Base-by-base conservation (phyloP, 306 rosid species). In the Oemleria cerasiformis region DNA sequence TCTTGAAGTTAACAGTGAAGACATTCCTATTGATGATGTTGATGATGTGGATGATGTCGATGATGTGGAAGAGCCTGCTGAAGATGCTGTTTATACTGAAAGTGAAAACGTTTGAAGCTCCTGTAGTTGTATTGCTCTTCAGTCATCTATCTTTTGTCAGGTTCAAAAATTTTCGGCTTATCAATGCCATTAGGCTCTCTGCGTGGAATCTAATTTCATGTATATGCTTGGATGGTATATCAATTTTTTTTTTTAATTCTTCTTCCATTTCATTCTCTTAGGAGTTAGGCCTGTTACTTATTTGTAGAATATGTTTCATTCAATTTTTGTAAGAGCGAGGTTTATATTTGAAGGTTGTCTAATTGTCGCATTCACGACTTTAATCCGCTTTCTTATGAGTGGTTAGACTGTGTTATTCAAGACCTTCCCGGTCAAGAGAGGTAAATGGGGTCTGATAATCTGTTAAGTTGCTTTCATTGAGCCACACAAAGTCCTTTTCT, bases 21-120 rank as follows among this genome's bases (percentile, higher is more conserved):
- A 91, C 77, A 93, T 90, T 79, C 92, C 96, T 45, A 81, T 90
- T 69, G 94, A 93, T 65, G 94, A 90, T 73, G 85, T 66, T 54
- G 94, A 93, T 69, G 62, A 57, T 14, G 14, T 57, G n/a, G 62
- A 53, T 0, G 36, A 30, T 25, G 30, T 25, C 30, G 1, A 44
- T 10, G 96, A 88, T 25, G 80, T 60, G 43, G 86, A 85, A 63
- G 92, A 82, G 47, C 61, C 55, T 63, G 75, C 70, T 14, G 79
- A 79, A 57, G 82, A 56, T 65, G 82, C 75, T 11, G 78, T 49
- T 73, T 80, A 80, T 81, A 67, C 70, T 6, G 82, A 70, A 71
- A 66, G 63, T 41, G 80, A 62, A 44, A 65, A 57, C 25, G 16
- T 51, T 58, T 81, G 76, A 78, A 72, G 65, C 75, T 58, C 61